A percentile compares a stretch with the other conserved stretches of the same genome.
phyloP scores from a whole-genome alignment of 805 yeast species.

The Spathaspora sp. region DNA sequence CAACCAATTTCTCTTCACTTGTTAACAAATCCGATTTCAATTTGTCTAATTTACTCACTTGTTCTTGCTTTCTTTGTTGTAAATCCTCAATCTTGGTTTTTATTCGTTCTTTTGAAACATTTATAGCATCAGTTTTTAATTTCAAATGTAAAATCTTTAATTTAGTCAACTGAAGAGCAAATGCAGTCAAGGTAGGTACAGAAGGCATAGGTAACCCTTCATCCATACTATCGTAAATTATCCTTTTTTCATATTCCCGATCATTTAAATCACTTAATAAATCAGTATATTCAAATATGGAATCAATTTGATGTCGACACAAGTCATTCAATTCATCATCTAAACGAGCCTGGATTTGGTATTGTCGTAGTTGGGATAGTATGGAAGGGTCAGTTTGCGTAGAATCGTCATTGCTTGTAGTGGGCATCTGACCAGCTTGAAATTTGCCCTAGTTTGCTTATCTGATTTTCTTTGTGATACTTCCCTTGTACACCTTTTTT shows the following conservation, averaged over 20 bases:
- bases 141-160: conserved; percentile 17
- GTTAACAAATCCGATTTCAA: not conserved
- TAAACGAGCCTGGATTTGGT: conserved; percentile 1
- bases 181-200: conserved; percentile 15
- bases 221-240: conserved; percentile 1
- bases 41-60: not conserved
- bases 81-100: conserved; percentile 5
- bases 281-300: conserved; percentile 19
- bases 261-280: conserved; percentile 9
- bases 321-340: conserved; percentile 20
- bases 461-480: not conserved
- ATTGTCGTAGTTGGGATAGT: conserved; percentile 3
- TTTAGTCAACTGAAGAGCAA: conserved; percentile 30
- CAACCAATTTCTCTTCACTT: not conserved
- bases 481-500: not conserved
- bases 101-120: conserved; percentile 3
- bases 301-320: conserved; percentile 21
- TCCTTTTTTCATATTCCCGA: not conserved
- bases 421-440: not conserved
- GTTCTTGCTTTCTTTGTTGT: not conserved
- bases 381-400: not conserved
- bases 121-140: conserved; percentile 11
- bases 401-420: not conserved
- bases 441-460: not conserved
- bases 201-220: conserved; percentile 14